Base-by-base conservation (phyloP, 768 basidiomycete species). In the Mycena galericulata region DNA sequence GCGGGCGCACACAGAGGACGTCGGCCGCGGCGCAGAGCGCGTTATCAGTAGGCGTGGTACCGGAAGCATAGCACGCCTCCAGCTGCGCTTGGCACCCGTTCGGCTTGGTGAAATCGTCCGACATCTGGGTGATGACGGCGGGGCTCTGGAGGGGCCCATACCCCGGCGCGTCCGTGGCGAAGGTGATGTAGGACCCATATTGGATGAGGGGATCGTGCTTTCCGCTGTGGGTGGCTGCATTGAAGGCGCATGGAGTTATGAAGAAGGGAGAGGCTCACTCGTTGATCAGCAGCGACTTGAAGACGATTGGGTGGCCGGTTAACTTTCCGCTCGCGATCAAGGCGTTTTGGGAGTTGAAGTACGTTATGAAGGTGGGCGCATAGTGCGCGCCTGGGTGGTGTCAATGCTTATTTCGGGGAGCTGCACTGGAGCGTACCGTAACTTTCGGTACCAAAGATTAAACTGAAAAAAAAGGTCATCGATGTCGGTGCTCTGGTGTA, bases 141-240 rank as follows among this genome's bases (percentile, higher is more conserved):
- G 80, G 73, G 45, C 76, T 74, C 62, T 80, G 81, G 32, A 86
- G 79, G 46, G 81, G 83, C 7, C 85, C 85, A 40, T 86, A 86
- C 9, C 85, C 83, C 6, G 85, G 85, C 2, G 85, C 85, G 34
- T 83, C 40, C 1, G 75, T 75, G 1, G 82, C 80, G 40, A 85
- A 86, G 3, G 70, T 73, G 46, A 86, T 77, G 59, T 80, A 84
- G 3, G 85, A 78, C 41, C 80, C 67, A 62, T 80, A 80, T 69
- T 86, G 85, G 20, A 84, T 76, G 17, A 85, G 72, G 1, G 85
- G 85, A 40, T 86, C 85, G 41, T 77, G 80, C 81, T 84, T 85
- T 41, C 83, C 85, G 57, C 85, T 86, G 58, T 5, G 36, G 55
- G 5, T 41, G 58, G 47, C 26, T 27, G 22, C 4, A 18, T 62